These are phyloP conservation scores for Echinochloa phyllopogon DNA, from an alignment of 176 grass and related monocot species.

Conservation along the genomic window DNA sequence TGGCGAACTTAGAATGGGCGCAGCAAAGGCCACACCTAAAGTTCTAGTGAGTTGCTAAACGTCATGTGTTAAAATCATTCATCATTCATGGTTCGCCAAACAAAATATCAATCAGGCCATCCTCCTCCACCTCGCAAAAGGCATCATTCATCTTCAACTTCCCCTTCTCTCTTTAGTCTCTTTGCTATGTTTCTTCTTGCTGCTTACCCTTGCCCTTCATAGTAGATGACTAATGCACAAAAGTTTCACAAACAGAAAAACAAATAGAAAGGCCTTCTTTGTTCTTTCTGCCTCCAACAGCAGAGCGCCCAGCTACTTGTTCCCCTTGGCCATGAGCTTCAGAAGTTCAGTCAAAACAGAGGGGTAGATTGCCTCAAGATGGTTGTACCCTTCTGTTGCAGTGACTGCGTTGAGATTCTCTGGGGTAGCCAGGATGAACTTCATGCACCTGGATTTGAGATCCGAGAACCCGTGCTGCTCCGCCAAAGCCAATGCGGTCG, in stretches of 20 bases:
- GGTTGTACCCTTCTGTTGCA: slow-evolving; percentile 5
- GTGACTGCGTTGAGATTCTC: slow-evolving; percentile 13
- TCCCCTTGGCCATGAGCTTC: not conserved
- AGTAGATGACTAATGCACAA: not conserved
- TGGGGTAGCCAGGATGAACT: slow-evolving; percentile 27
- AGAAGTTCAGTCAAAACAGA: not conserved
- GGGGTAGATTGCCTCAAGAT: slow-evolving; percentile 8
- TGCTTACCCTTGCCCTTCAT: too few relatives aligned
- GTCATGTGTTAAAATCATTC: too few relatives aligned
- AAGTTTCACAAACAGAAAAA: not conserved
- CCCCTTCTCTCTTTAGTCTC: too few relatives aligned
- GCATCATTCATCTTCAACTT: too few relatives aligned
- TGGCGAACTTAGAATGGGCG: too few relatives aligned
- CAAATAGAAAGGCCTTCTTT: not conserved
- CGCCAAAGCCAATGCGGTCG: slow-evolving; percentile 50
- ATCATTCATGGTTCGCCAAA: too few relatives aligned
- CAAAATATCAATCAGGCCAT: too few relatives aligned
- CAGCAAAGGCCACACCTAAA: too few relatives aligned
- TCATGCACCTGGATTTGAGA: slow-evolving; percentile 55
- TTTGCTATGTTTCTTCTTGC: too few relatives aligned
- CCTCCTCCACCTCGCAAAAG: too few relatives aligned
- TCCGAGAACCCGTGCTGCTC: slow-evolving; percentile 49
- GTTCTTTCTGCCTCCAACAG: too few relatives aligned
- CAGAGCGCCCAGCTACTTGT: not conserved
- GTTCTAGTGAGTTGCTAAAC: too few relatives aligned